These are phyloP conservation scores for Cicer yamashitae DNA, from an alignment of 306 rosid species.

Conservation along the genomic window DNA sequence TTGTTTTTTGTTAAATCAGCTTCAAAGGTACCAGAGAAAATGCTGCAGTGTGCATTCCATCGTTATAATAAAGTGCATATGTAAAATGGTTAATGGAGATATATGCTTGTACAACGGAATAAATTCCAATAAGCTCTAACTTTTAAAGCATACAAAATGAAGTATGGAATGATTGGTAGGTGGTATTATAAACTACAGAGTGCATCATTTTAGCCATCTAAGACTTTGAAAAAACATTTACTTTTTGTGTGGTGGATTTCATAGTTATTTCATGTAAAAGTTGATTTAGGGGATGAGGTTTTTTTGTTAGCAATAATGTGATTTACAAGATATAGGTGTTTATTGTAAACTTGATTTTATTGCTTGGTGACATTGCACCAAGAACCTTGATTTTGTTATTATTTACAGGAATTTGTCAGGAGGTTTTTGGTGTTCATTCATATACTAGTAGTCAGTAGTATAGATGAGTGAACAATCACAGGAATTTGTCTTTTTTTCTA, in stretches of 20 bases:
- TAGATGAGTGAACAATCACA: too few relatives aligned
- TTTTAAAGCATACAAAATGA: conserved; percentile 40
- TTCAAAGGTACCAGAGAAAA: conserved; percentile 43
- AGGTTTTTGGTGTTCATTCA: neutral
- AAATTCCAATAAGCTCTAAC: conserved; percentile 47
- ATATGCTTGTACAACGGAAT: conserved; percentile 44
- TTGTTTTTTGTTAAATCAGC: conserved; percentile 15
- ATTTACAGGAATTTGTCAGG: conserved; percentile 10
- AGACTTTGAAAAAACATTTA: conserved; percentile 26
- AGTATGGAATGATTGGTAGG: conserved; percentile 42
- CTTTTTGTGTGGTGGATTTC: conserved; percentile 43
- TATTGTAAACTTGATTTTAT: conserved; percentile 42
- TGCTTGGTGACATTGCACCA: conserved; percentile 39
- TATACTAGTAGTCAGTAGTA: too few relatives aligned
- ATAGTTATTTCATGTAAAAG: conserved; percentile 8
- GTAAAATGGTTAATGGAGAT: conserved; percentile 41
- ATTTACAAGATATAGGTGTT: conserved; percentile 17
- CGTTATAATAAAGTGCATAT: conserved; percentile 48
- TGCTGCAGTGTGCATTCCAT: conserved; percentile 47
- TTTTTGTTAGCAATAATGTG: neutral
- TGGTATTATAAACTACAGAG: conserved; percentile 35
- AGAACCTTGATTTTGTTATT: conserved; percentile 23
- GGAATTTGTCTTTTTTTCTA: too few relatives aligned
- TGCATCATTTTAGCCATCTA: conserved; percentile 45
- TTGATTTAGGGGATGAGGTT: conserved; percentile 41